Evolutionary conservation across 2,329 filamentous ascomycete species (phyloP), one percentile per base, ranked within the genome.

Genomic region (Penicillium concentricum): DNA sequence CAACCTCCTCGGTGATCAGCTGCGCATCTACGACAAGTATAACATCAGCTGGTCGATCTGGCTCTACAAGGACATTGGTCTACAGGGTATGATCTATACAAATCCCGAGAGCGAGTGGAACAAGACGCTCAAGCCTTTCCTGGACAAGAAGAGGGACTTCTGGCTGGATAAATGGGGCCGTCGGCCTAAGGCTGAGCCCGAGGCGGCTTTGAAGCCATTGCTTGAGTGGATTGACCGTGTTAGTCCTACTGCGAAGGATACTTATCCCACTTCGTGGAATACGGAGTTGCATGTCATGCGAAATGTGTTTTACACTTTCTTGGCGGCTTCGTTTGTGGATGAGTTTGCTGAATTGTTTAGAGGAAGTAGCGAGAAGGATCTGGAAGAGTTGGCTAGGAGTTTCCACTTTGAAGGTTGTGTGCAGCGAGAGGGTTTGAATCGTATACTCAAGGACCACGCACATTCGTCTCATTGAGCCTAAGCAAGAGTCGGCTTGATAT

Each of bases 31-130:
- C 65, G 77, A 80, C 51, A 77, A 79, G 67, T 69, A 81, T 56
- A 69, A 77, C 47, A 81, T 82, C 35, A 74, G 77, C 51, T 87
- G 84, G 85, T 81, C 74, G 15, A 87, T 87, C 64, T 85, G 82
- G 82, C 69, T 82, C 0, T 84, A 83, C 69, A 85, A 84, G 66
- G 82, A 85, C 56, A 79, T 84, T 38, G 81, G 82, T 0, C 76
- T 81, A 43, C 81, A 84, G 67, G 82, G 82, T 6, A 83, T 85
- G 81, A 72, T 82, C 0, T 79, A 82, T 58, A 72, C 79, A 0
- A 72, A 74, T 34, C 78, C 79, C 0, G 67, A 78, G 12, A 79
- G 75, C 8, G 62, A 74, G 2, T 84, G 82, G 70, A 83, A 83
- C 68, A 74, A 74, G 22, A 77, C 79, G 2, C 77, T 86, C 41